A percentile compares a stretch with the other conserved stretches of the same genome.
These are phyloP conservation scores for Pistacia integerrima DNA, from an alignment of 345 rosid genomes.

Conservation along the genomic window DNA sequence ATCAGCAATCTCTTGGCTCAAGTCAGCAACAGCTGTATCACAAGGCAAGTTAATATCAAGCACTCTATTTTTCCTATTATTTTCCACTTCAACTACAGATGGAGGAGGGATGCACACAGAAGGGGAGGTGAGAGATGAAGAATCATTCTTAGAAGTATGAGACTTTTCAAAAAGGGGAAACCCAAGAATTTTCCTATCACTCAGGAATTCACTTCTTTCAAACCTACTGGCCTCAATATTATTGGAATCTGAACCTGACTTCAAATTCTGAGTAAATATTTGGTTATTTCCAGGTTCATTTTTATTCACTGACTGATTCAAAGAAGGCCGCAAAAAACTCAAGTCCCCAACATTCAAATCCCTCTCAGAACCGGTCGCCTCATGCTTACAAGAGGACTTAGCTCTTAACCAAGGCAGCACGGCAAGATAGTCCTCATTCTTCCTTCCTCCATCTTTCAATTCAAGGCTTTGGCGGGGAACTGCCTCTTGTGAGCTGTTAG, in stretches of 20 bases:
- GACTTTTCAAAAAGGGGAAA: constrained; percentile 47
- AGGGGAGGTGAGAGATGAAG: constrained; percentile 41
- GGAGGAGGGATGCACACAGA: constrained; percentile 33
- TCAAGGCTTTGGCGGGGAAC: constrained; percentile 31
- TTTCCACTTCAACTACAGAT: constrained; percentile 38
- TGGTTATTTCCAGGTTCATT: constrained; percentile 37
- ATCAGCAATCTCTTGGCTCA: constrained; percentile 32
- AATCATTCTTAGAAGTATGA: constrained; percentile 35
- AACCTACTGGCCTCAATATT: constrained; percentile 34
- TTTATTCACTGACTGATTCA: constrained; percentile 33
- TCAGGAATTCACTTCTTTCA: constrained; percentile 35
- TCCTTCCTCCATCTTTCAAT: constrained; percentile 49
- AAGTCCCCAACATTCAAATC: constrained; percentile 43
- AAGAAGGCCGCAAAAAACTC: constrained; percentile 40
- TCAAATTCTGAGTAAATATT: constrained; percentile 37
- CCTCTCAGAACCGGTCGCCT: constrained; percentile 32
- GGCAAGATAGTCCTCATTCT: constrained; percentile 37
- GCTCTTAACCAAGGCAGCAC: constrained; percentile 74
- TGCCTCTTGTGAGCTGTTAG: constrained; percentile 43
- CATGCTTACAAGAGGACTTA: constrained; percentile 41
- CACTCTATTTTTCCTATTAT: constrained; percentile 41
- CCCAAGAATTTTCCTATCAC: constrained; percentile 58
- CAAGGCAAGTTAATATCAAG: constrained; percentile 87
- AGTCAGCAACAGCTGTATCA: constrained; percentile 51
- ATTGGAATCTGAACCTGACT: constrained; percentile 43